Percentiles rank a stretch among this genome's conserved stretches.
Evolutionary conservation across 495 filamentous ascomycete genomes (phyloP).

Genomic region (Talaromyces stipitatus): DNA sequence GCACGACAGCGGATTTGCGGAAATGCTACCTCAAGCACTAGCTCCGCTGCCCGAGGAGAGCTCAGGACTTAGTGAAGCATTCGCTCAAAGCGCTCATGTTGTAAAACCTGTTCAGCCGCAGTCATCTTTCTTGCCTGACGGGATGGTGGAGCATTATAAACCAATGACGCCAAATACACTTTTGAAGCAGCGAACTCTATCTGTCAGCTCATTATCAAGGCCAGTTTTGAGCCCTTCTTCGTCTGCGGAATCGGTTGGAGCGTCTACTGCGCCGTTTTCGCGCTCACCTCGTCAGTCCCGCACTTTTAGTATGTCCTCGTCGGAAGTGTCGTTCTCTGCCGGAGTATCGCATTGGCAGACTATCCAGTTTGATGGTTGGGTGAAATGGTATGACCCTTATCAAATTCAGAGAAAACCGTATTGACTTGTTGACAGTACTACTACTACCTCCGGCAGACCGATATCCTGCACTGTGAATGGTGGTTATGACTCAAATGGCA

Average conservation of each 20-base stretch:
- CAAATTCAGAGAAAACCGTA: neutral
- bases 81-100: neutral
- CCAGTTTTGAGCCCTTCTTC: neutral
- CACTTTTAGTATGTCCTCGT: conserved; percentile 3
- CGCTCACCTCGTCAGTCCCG: neutral
- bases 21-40: neutral
- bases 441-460: neutral
- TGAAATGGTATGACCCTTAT: neutral
- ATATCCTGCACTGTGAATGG: neutral
- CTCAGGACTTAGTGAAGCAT: neutral
- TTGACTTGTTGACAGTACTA: neutral
- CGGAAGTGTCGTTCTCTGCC: neutral
- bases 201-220: neutral
- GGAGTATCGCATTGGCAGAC: neutral
- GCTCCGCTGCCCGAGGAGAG: conserved; percentile 4
- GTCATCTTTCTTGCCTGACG: neutral
- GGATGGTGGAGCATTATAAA: neutral
- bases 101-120: neutral
- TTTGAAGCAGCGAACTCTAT: neutral
- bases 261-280: neutral
- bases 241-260: conserved; percentile 17
- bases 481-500: conserved; percentile 1
- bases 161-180: neutral
- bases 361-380: conserved; percentile 1
- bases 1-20: conserved; percentile 2